Base-by-base conservation (phyloP, 768 basidiomycete genomes). In the Tulasnella sp. region DNA sequence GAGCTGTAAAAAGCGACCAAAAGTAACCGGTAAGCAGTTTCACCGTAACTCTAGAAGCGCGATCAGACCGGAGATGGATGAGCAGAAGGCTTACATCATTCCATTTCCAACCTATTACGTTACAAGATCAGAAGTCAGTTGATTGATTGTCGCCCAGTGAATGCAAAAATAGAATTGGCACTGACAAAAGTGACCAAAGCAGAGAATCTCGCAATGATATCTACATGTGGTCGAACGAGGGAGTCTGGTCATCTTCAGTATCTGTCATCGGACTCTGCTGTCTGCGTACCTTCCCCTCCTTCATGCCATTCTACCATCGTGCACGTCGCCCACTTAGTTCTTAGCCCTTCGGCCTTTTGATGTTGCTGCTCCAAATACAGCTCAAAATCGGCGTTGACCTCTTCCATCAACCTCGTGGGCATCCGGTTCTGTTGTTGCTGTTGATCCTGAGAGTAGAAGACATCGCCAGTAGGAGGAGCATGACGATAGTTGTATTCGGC, bases 281-380 rank as follows among this genome's bases (percentile, higher is more conserved):
- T 4, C 29, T 42, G n/a, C 45, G 10, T 19, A 44, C 54, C 54
- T 24, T 38, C 24, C 17, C 54, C 54, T 15, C 54, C 54, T 19
- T 56, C 22, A 15, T 56, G 38, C 54, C 54, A 56, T n/a, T 56
- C 54, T 22, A 43, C 54, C 41, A 56, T 43, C 12, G 54, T 42
- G n/a, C 54, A 56, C 12, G 41, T 1, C 42, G 31, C 5, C 54
- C 54, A 56, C 44, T 56, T 56, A 10, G 41, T 44, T 42, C 54
- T 43, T 24, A 56, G 41, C 10, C 3, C 25, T 0, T 45, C 44
- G 8, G 44, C 30, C 43, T 56, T 56, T 19, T 56, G 22, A 5
- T 56, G 54, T 19, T 56, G 54, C 22, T 56, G 54, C 24, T 44
- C 54, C 22, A 56, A 29, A 24, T 44, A 56, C 12, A 22, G 41